Percentiles rank a stretch among this genome's conserved stretches.
Evolutionary conservation across 495 filamentous ascomycete genomes (phyloP).

Genomic region (Echria macrotheca): DNA sequence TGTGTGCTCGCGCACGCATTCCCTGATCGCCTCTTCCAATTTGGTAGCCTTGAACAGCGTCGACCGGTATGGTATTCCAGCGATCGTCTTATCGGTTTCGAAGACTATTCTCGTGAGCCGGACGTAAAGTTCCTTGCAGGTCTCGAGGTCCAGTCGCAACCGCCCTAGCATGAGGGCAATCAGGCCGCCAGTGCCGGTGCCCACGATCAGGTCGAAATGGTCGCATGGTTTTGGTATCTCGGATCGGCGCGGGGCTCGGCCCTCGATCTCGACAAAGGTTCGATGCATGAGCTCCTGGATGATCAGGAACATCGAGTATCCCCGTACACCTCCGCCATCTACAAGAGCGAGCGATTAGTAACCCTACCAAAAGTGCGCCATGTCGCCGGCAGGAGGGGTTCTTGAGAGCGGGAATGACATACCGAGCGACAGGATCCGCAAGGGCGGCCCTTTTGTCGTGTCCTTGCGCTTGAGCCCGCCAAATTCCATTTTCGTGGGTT

Average conservation of each 20-base stretch:
- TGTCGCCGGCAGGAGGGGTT: no score
- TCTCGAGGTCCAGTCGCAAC: constrained; percentile 85
- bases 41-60: constrained; percentile 95
- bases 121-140: constrained; percentile 93
- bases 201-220: constrained; percentile 93
- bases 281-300: constrained; percentile 95
- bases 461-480: constrained; percentile 61
- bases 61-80: constrained; percentile 85
- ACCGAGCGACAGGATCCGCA: constrained; percentile 90
- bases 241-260: constrained; percentile 72
- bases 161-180: constrained; percentile 96
- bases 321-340: constrained; percentile 96
- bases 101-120: constrained; percentile 91
- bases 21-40: constrained; percentile 87
- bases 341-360: constrained; percentile 1
- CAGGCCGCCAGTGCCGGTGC: constrained; percentile 89
- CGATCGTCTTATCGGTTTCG: constrained; percentile 95
- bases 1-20: constrained; percentile 83
- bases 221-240: constrained; percentile 97
- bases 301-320: constrained; percentile 94
- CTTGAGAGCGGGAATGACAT: constrained; percentile 34
- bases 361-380: background rate
- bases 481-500: constrained; percentile 17
- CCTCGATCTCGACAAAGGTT: constrained; percentile 80
- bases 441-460: constrained; percentile 87